Conservation (phyloP, 2,329 filamentous ascomycete species). For the Aspergillus ochraceoroseus region DNA sequence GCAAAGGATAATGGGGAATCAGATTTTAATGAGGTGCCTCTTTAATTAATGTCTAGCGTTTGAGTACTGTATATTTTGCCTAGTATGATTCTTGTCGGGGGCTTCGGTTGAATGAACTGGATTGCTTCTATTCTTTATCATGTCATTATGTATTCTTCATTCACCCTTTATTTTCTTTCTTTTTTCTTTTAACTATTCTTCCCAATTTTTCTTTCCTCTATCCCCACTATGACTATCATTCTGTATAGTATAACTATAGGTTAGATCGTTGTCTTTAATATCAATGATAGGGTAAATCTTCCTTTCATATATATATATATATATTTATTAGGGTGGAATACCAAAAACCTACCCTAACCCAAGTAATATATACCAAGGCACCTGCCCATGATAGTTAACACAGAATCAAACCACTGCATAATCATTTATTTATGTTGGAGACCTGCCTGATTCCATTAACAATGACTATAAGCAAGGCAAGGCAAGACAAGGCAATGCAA, state of each 20-base stretch:
- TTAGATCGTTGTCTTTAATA: conserved; percentile 7
- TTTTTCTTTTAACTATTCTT: conserved; percentile 6
- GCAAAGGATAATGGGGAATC: conserved; percentile 30
- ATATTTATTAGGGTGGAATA: no score
- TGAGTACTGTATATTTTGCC: conserved; percentile 7
- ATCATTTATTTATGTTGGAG: no score
- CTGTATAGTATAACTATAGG: conserved; percentile 18
- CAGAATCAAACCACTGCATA: no score
- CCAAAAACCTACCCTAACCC: no score
- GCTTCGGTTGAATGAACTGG: background rate
- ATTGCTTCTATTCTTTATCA: background rate
- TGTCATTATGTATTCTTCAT: conserved; percentile 5
- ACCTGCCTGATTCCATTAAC: no score
- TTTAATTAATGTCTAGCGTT: conserved; percentile 20
- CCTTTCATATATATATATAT: no score
- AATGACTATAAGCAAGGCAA: no score
- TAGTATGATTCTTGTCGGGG: conserved; percentile 2
- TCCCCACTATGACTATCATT: conserved; percentile 13
- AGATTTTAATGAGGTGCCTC: conserved; percentile 36
- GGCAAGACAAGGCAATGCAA: no score
- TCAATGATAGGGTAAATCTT: no score
- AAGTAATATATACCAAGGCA: no score
- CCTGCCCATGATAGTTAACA: no score
- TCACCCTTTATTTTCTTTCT: conserved; percentile 12
- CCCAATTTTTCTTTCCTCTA: conserved; percentile 18